Evolutionary conservation across 140 eudicot genomes (phyloP), one percentile per base, ranked within the genome.

Genomic region (Senecio squalidus): DNA sequence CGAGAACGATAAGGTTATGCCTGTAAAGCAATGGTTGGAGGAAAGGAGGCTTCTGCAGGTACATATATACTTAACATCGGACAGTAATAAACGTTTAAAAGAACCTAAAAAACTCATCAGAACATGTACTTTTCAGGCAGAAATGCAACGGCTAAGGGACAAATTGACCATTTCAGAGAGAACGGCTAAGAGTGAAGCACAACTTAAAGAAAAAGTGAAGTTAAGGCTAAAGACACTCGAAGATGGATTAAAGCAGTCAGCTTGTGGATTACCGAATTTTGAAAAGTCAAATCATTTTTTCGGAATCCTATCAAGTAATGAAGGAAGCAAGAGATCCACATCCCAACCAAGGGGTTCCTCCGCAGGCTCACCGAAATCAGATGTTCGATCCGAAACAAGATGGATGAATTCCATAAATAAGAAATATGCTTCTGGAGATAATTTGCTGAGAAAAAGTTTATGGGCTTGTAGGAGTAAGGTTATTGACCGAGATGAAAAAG

Each of bases 21-120:
- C 95, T 10, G 86, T 92, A 18, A 92, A 79, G 66, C 91, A 83
- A 73, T 84, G 98, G 96, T 72, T 92, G 48, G 95, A 92, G 69
- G 92, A 92, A 72, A 89, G 96, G 56, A 84, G 86, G 66, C 55
- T 84, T 54, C 20, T 91, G 60, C 98, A 91, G 91, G 97, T 79
- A 75, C 21, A 44, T 30, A 39, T 33, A 7, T 2, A 18, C 20
- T 31, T 0, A 30, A 21, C 31, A 54, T 14, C 17, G 31, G 5
- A 60, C 17, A 6, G 16, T 25, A 0, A 58, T 41, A 0, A 53
- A 43, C 11, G 23, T n/a, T 30, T 2, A n/a, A 28, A n/a, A n/a
- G n/a, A n/a, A n/a, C n/a, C n/a, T n/a, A n/a, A n/a, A n/a, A 67
- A 27, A 22, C 51, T 62, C 2, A 15, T 44, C 1, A 29, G 24